Percentiles rank a stretch among this genome's conserved stretches.
phyloP scores from a whole-genome alignment of 352 stramenopile species.

The Phytopythium mirpurense region DNA sequence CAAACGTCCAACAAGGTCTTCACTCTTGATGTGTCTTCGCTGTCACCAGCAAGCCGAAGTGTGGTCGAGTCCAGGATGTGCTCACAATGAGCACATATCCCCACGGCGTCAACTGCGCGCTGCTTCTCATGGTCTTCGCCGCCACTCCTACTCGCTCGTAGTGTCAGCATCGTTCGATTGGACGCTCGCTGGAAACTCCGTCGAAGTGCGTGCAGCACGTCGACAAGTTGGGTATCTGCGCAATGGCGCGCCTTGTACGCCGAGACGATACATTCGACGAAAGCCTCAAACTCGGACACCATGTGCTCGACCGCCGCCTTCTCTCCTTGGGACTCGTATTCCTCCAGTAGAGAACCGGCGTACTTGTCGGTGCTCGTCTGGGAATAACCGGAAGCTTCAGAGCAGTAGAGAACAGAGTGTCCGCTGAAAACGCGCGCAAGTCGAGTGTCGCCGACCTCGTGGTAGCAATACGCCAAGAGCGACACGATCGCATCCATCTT shows the following conservation, averaged over 20 bases:
- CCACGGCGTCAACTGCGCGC: slow-evolving; percentile 8
- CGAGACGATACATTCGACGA: slow-evolving; percentile 31
- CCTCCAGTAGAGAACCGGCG: slow-evolving; percentile 36
- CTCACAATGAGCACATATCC: slow-evolving; percentile 22
- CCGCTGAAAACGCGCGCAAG: slow-evolving; percentile 35
- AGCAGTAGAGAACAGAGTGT: slow-evolving; percentile 51
- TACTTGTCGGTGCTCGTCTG: slow-evolving; percentile 42
- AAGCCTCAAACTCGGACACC: slow-evolving; percentile 18
- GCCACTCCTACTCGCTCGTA: slow-evolving; percentile 9
- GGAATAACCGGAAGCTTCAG: slow-evolving; percentile 19
- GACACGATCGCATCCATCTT: slow-evolving; percentile 55
- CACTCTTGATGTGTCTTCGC: neutral
- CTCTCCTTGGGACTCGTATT: slow-evolving; percentile 13
- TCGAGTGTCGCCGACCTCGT: slow-evolving; percentile 21
- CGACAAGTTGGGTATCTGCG: slow-evolving; percentile 13
- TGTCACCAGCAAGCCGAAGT: neutral
- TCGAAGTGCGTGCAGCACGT: slow-evolving; percentile 27
- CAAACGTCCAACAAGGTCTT: slow-evolving; percentile 18
- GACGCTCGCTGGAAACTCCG: slow-evolving; percentile 22
- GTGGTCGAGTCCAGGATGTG: slow-evolving; percentile 18
- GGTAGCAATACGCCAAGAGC: slow-evolving; percentile 53
- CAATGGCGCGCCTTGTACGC: slow-evolving; percentile 32
- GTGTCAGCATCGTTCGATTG: slow-evolving; percentile 15
- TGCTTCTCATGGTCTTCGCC: neutral
- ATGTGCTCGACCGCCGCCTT: neutral